A percentile compares a stretch with the other conserved stretches of the same genome.
These are phyloP conservation scores for Alternaria sp. DNA, from an alignment of 2,329 filamentous ascomycete genomes.

Conservation along the genomic window DNA sequence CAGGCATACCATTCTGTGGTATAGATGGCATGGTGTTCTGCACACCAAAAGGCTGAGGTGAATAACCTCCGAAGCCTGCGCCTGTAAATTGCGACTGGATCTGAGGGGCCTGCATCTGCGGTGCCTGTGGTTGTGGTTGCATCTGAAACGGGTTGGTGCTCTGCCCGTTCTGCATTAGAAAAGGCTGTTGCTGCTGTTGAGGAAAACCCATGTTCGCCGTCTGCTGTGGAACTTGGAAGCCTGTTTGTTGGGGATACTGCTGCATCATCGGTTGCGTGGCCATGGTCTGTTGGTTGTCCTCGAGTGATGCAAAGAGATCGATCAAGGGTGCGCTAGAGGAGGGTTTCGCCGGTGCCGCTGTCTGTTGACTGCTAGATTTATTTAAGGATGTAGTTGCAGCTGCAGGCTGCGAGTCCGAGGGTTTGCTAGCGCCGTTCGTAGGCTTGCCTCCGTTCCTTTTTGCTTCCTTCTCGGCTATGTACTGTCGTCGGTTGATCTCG, in stretches of 20 bases:
- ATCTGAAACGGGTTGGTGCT: constrained; percentile 91
- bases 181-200: constrained; percentile 54
- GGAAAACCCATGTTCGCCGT: constrained; percentile 39
- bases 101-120: constrained; percentile 55
- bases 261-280: constrained; percentile 46
- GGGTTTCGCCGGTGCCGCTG: constrained; percentile 31
- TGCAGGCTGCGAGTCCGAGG: constrained; percentile 45
- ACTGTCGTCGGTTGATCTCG: constrained; percentile 90
- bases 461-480: constrained; percentile 84
- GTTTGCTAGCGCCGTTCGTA: constrained; percentile 50
- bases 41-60: constrained; percentile 65
- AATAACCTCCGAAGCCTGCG: constrained; percentile 84
- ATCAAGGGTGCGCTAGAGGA: constrained; percentile 43
- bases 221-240: constrained; percentile 56
- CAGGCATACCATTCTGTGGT: constrained; percentile 59
- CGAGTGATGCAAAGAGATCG: constrained; percentile 45
- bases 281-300: constrained; percentile 51
- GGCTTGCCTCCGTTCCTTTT: constrained; percentile 62
- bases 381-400: constrained; percentile 36
- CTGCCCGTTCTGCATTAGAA: constrained; percentile 67
- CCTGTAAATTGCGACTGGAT: constrained; percentile 72
- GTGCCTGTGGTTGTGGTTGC: constrained; percentile 66
- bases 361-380: constrained; percentile 36
- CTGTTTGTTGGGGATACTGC: constrained; percentile 46
- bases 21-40: constrained; percentile 57